phyloP scores from a whole-genome alignment of 2,329 filamentous ascomycete genomes.

The Fusarium nanum region DNA sequence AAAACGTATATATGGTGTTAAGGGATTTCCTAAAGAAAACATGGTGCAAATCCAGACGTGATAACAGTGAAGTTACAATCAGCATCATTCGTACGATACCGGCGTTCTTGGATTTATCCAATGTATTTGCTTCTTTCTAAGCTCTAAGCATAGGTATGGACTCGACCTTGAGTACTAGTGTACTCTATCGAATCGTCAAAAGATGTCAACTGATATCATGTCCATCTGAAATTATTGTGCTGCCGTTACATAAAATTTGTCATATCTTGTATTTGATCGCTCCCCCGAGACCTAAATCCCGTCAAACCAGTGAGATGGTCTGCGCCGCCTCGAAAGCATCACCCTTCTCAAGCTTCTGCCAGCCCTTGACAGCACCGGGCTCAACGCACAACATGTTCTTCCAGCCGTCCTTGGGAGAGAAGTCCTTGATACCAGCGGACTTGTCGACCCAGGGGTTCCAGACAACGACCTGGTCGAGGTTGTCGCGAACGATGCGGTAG shows the following conservation, averaged over 20 bases:
- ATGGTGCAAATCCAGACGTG: background rate
- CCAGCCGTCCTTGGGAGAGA: conserved; percentile 88
- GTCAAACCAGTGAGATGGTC: conserved; percentile 59
- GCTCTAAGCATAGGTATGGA: conserved; percentile 23
- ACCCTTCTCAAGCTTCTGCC: conserved; percentile 86
- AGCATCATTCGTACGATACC: background rate
- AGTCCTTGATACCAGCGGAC: conserved; percentile 84
- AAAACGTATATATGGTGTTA: background rate
- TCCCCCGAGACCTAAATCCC: background rate
- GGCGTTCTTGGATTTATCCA: conserved; percentile 6
- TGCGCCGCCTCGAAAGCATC: conserved; percentile 73
- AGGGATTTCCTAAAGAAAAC: background rate
- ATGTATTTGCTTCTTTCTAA: conserved; percentile 23
- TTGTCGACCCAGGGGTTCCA: conserved; percentile 98
- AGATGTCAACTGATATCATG: conserved; percentile 29
- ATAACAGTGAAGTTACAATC: background rate
- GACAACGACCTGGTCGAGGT: conserved; percentile 87
- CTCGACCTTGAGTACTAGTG: conserved; percentile 4
- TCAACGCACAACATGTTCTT: conserved; percentile 96
- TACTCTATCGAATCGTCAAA: conserved; percentile 11
- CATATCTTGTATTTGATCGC: conserved; percentile 31
- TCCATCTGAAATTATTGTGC: conserved; percentile 36
- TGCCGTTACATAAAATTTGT: conserved; percentile 25
- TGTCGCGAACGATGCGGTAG: conserved; percentile 84
- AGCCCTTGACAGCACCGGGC: conserved; percentile 83